Conservation (phyloP, 805 yeast genomes). For the Yarrowia hollandica region DNA sequence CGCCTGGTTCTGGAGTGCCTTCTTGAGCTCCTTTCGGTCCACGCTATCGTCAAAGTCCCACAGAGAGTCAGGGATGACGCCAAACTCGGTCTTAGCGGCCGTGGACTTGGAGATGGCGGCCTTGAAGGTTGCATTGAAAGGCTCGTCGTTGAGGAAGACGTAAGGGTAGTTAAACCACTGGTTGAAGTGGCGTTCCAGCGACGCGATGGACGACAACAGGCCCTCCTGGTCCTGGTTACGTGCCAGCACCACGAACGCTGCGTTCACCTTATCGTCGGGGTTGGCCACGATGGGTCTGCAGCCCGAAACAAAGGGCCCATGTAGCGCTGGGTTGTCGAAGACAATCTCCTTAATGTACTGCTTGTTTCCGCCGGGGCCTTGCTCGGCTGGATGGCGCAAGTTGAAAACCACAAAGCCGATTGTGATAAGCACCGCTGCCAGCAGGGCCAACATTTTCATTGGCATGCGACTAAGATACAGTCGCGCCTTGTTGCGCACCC, state of each 20-base stretch:
- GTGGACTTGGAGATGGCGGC: constrained; percentile 53
- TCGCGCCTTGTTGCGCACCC: constrained; percentile 6
- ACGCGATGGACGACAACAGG: constrained; percentile 68
- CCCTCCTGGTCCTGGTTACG: constrained; percentile 77
- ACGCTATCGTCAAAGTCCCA: constrained; percentile 71
- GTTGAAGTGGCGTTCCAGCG: constrained; percentile 84
- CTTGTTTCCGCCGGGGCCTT: neutral
- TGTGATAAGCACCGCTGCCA: constrained; percentile 12
- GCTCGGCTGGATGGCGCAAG: constrained; percentile 20
- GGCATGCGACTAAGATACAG: constrained; percentile 1
- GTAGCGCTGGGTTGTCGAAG: constrained; percentile 26
- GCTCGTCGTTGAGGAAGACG: constrained; percentile 81
- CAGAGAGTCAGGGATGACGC: constrained; percentile 53
- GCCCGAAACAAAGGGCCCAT: constrained; percentile 23
- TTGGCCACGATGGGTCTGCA: constrained; percentile 18
- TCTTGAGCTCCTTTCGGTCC: constrained; percentile 50
- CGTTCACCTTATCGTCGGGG: constrained; percentile 47
- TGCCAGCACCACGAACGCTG: constrained; percentile 81
- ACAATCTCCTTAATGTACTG: constrained; percentile 13
- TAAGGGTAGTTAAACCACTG: constrained; percentile 95
- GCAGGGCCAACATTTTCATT: neutral
- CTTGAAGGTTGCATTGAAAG: constrained; percentile 66
- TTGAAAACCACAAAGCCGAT: constrained; percentile 16
- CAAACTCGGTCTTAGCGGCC: constrained; percentile 68
- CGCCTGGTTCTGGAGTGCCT: constrained; percentile 69